A percentile compares a stretch with the other conserved stretches of the same genome.
These are phyloP conservation scores for Bothriochloa decipiens DNA, from an alignment of 176 grass and related monocot species.

Conservation along the genomic window DNA sequence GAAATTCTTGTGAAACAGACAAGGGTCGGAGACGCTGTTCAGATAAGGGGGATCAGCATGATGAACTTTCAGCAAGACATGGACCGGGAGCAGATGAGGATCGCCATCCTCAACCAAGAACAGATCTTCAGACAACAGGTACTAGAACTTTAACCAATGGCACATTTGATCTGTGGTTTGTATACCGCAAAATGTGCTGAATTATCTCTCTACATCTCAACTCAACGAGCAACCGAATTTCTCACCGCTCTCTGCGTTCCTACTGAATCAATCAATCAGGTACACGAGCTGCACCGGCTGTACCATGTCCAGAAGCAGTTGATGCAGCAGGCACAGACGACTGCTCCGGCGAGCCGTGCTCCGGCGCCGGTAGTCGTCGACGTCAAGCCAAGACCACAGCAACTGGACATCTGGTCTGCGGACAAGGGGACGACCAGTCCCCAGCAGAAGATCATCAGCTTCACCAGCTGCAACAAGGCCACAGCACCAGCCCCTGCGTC, in stretches of 20 bases:
- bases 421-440: neutral
- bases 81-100: constrained; percentile 68
- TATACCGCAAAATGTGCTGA: too few relatives aligned
- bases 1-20: too few relatives aligned
- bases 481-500: neutral
- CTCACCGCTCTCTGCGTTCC: too few relatives aligned
- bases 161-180: too few relatives aligned
- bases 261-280: constrained; percentile 39
- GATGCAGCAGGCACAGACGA: constrained; percentile 20
- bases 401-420: neutral
- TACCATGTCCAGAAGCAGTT: constrained; percentile 60
- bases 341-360: neutral
- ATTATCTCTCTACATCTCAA: too few relatives aligned
- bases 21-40: too few relatives aligned
- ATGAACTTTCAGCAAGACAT: constrained; percentile 37
- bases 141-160: too few relatives aligned
- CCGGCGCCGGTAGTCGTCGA: neutral
- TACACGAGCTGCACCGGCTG: constrained; percentile 71
- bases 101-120: constrained; percentile 66
- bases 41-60: too few relatives aligned
- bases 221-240: too few relatives aligned
- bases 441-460: constrained; percentile 23
- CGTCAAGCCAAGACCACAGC: neutral
- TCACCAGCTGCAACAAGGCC: constrained; percentile 15
- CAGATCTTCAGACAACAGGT: constrained; percentile 35